phyloP scores from a whole-genome alignment of 2,329 filamentous ascomycete species.

The Trichoderma sp. region DNA sequence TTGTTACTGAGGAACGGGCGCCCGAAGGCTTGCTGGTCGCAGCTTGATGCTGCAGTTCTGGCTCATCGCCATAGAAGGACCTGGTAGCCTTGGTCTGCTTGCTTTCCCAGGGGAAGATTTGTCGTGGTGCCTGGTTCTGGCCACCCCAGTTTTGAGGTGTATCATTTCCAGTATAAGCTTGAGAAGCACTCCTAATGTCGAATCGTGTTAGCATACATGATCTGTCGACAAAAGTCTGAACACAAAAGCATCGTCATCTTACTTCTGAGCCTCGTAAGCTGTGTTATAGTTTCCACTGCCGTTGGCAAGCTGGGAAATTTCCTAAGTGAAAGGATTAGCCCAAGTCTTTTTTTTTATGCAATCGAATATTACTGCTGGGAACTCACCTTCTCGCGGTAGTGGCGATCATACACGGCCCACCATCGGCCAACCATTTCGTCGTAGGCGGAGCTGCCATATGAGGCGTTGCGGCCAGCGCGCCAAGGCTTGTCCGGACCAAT shows the following conservation, averaged over 20 bases:
- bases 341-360: neutral
- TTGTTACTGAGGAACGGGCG: constrained; percentile 34
- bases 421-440: constrained; percentile 83
- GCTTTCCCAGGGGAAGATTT: constrained; percentile 91
- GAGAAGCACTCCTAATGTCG: constrained; percentile 62
- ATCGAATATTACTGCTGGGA: neutral
- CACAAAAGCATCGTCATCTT: constrained; percentile 32
- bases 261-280: constrained; percentile 60
- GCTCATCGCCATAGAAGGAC: constrained; percentile 54
- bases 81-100: constrained; percentile 65
- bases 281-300: constrained; percentile 31
- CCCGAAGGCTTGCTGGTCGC: constrained; percentile 19
- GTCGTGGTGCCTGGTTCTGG: constrained; percentile 76
- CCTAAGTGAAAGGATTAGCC: neutral
- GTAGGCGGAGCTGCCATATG: constrained; percentile 65
- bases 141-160: constrained; percentile 88
- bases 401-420: constrained; percentile 93
- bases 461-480: constrained; percentile 64
- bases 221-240: neutral
- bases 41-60: constrained; percentile 16
- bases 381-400: constrained; percentile 67
- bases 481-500: constrained; percentile 93
- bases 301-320: constrained; percentile 29
- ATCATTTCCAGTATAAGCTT: constrained; percentile 74
- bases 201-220: constrained; percentile 19